A percentile compares a stretch with the other conserved stretches of the same genome.
Conservation (phyloP, 495 filamentous ascomycete species). For the Letharia columbiana region DNA sequence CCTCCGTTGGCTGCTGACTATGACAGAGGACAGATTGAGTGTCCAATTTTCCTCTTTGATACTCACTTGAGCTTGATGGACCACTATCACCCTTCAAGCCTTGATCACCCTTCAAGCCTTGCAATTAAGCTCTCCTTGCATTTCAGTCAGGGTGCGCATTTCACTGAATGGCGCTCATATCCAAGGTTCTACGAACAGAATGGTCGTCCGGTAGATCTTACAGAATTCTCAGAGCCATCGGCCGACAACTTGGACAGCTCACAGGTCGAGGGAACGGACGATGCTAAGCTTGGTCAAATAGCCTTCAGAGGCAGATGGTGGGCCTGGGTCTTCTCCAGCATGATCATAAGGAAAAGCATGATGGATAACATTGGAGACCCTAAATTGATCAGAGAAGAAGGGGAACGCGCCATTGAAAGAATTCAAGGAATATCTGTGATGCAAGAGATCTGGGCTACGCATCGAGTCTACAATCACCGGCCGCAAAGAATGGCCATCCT, state of each 20-base stretch:
- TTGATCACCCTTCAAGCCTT: constrained; percentile 17
- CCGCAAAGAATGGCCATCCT: constrained; percentile 39
- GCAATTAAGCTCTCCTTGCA: constrained; percentile 8
- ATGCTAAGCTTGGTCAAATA: constrained; percentile 23
- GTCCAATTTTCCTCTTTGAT: constrained; percentile 44
- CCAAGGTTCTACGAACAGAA: constrained; percentile 8
- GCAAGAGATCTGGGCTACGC: constrained; percentile 40
- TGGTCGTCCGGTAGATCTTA: constrained; percentile 2
- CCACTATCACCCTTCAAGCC: constrained; percentile 25
- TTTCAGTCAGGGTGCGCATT: constrained; percentile 10
- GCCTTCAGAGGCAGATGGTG: constrained; percentile 45
- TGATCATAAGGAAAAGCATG: constrained; percentile 36
- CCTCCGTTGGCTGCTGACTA: constrained; percentile 36
- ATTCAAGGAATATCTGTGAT: constrained; percentile 41
- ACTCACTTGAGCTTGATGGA: constrained; percentile 40
- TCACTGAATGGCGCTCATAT: constrained; percentile 10
- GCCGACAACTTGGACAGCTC: background rate
- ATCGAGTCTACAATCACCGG: background rate
- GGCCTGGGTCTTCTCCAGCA: constrained; percentile 38
- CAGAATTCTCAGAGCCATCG: background rate
- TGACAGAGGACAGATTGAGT: constrained; percentile 33
- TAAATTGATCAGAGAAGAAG: constrained; percentile 31
- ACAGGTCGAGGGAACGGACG: background rate
- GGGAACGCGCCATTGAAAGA: constrained; percentile 34
- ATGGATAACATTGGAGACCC: constrained; percentile 33